Evolutionary conservation across 2,329 filamentous ascomycete species (phyloP), one percentile per base, ranked within the genome.

Genomic region (Purpureocillium takamizusanense): DNA sequence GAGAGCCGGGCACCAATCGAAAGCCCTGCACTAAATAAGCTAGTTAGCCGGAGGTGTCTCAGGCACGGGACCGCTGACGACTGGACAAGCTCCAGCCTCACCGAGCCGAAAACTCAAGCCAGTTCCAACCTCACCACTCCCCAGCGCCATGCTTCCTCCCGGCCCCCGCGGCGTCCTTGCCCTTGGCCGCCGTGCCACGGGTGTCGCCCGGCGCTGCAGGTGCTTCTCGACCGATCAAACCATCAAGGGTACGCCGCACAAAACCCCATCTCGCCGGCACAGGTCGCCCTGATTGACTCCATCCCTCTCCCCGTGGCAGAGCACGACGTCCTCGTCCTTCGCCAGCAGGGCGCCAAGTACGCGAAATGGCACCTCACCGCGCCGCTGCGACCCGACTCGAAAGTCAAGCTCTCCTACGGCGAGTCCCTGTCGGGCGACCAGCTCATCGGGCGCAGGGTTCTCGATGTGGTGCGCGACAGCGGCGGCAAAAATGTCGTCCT

Each of bases 361-460:
- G 51, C 61, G 5, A 60, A 57, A 48, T 64, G 61, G 56, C 60
- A 60, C 32, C 54, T 67, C 25, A 61, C 60, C 2, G 43, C 54
- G 1, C 60, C 62, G 12, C 52, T 67, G 6, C 54, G 53, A 4
- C 40, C 51, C 6, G 54, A 52, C 8, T 40, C 46, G 11, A 51
- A 43, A n/a, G 50, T 66, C 37, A 57, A 51, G 23, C 56, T 66
- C 2, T 49, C 49, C 1, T 65, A 78, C 38, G 65, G 65, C 27
- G 74, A 74, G 6, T 52, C 53, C 0, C 50, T 81, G 10, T 44
- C 55, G 0, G 70, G 74, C 38, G 57, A 62, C 37, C 69, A 77
- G 29, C 73, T 88, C 40, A 81, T 89, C 50, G 83, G 81, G 30
- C 74, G 70, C 44, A 59, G 61, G 31, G 56, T 73, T 4, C 70